Conservation (phyloP, 805 yeast species). For the Wickerhamiella azyma region DNA sequence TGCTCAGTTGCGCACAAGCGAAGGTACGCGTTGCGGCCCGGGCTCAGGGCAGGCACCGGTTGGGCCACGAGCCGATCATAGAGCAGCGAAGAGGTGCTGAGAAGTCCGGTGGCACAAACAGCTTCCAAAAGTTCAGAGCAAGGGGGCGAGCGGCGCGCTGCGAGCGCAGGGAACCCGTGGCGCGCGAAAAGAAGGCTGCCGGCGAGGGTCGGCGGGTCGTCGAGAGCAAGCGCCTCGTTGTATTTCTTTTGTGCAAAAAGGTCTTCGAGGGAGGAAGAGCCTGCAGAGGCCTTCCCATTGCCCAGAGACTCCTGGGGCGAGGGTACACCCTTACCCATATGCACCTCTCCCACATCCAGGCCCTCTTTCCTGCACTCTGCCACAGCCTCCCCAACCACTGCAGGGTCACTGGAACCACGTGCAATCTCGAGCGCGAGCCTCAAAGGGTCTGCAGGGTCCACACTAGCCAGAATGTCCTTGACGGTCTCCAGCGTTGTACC, state of each 20-base stretch:
- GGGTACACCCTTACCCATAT: too few relatives aligned
- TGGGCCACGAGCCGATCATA: conserved; percentile 18
- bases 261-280: too few relatives aligned
- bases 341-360: too few relatives aligned
- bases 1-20: conserved; percentile 15
- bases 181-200: not conserved
- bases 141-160: not conserved
- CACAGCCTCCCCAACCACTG: not conserved
- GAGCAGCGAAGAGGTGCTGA: conserved; percentile 12
- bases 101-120: not conserved
- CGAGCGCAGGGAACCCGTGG: not conserved
- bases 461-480: conserved; percentile 18
- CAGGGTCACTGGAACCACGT: conserved; percentile 2
- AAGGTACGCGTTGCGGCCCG: conserved; percentile 19
- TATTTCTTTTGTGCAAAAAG: not conserved
- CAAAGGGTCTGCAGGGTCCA: conserved; percentile 17
- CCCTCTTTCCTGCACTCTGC: not conserved
- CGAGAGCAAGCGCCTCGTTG: not conserved
- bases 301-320: too few relatives aligned
- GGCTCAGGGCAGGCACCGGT: conserved; percentile 3
- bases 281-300: too few relatives aligned
- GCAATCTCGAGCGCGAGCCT: conserved; percentile 11
- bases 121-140: not conserved
- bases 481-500: conserved; percentile 19
- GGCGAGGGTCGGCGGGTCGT: not conserved